Evolutionary conservation across 2,329 filamentous ascomycete species (phyloP).

Genomic region (Diplodia sapinea): DNA sequence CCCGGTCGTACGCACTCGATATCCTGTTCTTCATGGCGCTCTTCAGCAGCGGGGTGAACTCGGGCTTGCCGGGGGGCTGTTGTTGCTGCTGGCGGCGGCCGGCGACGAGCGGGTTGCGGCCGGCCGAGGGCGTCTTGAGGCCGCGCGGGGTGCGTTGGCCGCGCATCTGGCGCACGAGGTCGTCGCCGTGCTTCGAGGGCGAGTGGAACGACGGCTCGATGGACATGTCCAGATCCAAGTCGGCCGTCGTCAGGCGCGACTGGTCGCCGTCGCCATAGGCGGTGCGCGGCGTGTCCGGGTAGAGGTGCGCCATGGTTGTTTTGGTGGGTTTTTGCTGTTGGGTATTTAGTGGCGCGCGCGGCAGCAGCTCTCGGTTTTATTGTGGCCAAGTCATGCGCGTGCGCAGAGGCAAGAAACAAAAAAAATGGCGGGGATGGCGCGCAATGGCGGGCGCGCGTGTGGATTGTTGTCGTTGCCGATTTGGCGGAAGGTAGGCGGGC

Average conservation of each 20-base stretch:
- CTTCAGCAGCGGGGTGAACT: constrained; percentile 95
- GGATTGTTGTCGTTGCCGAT: constrained; percentile 1
- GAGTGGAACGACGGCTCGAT: constrained; percentile 87
- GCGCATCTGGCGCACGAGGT: constrained; percentile 76
- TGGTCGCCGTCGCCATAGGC: constrained; percentile 72
- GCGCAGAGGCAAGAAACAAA: constrained; percentile 14
- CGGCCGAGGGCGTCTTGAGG: constrained; percentile 74
- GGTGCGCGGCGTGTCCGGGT: constrained; percentile 85
- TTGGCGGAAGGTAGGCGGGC: neutral
- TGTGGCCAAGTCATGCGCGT: constrained; percentile 13
- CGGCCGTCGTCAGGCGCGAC: constrained; percentile 73
- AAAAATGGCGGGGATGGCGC: constrained; percentile 5
- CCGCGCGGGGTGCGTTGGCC: constrained; percentile 49
- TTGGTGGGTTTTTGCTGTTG: constrained; percentile 3
- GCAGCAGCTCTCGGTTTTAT: constrained; percentile 12
- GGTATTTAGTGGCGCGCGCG: neutral
- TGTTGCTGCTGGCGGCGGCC: constrained; percentile 55
- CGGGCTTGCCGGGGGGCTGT: constrained; percentile 60
- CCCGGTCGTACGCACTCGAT: constrained; percentile 44
- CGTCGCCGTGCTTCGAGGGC: constrained; percentile 72
- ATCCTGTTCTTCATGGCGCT: constrained; percentile 74
- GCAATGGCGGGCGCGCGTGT: constrained; percentile 5
- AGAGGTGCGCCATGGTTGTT: constrained; percentile 51
- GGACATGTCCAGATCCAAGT: constrained; percentile 86
- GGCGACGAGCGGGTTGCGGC: constrained; percentile 67